Base-by-base conservation (phyloP, 2,329 filamentous ascomycete species). In the Trichoderma arundinaceum region DNA sequence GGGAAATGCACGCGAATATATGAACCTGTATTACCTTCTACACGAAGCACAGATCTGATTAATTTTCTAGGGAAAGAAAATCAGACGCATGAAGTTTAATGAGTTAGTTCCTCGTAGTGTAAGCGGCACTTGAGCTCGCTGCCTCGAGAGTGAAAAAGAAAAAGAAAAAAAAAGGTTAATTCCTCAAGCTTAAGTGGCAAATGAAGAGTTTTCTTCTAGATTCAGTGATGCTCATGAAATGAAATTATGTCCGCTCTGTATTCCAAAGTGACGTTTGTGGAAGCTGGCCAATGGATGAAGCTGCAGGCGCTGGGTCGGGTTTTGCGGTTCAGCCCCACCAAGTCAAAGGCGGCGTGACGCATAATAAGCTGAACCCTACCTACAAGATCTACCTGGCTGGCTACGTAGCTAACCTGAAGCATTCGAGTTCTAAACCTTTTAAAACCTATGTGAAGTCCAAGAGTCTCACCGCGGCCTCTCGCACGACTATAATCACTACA, bases 291-390 rank as follows among this genome's bases (percentile, higher is more conserved):
- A 56, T 28, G 4, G 22, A 39, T 33, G 32, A 33, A 52, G 53
- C 56, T n/a, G n/a, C n/a, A n/a, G n/a, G n/a, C n/a, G n/a, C n/a
- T 54, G 32, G n/a, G 56, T 38, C 22, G 48, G 35, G 33, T 58
- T 58, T 58, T 59, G 53, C 44, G 41, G 35, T 48, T 35, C 28
- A 52, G 43, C 63, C 63, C 63, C 63, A 39, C 63, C 46, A 61
- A 44, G n/a, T 22, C 35, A 46, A 46, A 44, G 38, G 44, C 64
- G 66, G 66, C 54, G 61, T 66, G 66, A 68, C 66, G 62, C 66
- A 64, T 28, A 43, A 41, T 41, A 48, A 60, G 49, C 22, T 51
- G 58, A 61, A 49, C 58, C 58, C 46, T 54, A 54, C 39, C 39
- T 44, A 32, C 51, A 10, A 19, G n/a, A 15, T 38, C 32, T 38